phyloP scores from a whole-genome alignment of 805 yeast genomes.

The Cyberlindnera euphorbiae region DNA sequence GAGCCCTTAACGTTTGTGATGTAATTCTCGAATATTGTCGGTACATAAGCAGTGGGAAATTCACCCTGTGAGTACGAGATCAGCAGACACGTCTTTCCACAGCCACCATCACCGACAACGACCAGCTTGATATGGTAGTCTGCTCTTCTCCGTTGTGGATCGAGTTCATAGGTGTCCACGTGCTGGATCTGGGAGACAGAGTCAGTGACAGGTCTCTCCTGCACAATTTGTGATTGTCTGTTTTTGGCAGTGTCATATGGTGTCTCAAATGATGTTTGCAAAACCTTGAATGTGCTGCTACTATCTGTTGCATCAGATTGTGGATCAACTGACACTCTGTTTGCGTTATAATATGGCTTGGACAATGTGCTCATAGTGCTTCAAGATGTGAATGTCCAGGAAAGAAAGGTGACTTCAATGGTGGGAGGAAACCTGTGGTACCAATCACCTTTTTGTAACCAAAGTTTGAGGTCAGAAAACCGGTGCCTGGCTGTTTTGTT shows the following conservation, averaged over 20 bases:
- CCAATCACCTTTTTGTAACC: too few relatives aligned
- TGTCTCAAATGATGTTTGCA: slow-evolving; percentile 22
- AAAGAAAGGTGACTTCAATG: too few relatives aligned
- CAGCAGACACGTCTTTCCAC: slow-evolving; percentile 82
- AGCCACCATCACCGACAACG: slow-evolving; percentile 85
- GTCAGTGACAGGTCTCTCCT: too few relatives aligned
- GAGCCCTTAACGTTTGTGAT: slow-evolving; percentile 49
- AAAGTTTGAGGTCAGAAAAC: too few relatives aligned
- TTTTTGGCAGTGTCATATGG: slow-evolving; percentile 28
- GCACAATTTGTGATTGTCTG: slow-evolving; percentile 17
- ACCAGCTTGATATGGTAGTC: slow-evolving; percentile 54
- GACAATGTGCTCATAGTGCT: slow-evolving; percentile 31
- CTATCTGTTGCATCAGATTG: slow-evolving; percentile 1
- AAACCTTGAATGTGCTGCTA: slow-evolving; percentile 17
- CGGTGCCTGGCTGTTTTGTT: too few relatives aligned
- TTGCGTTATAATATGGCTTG: slow-evolving; percentile 11
- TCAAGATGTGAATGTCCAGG: too few relatives aligned
- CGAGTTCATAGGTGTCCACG: slow-evolving; percentile 27
- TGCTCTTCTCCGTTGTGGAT: slow-evolving; percentile 24
- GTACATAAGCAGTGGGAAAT: slow-evolving; percentile 71
- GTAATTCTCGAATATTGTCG: slow-evolving; percentile 80
- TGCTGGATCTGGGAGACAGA: too few relatives aligned
- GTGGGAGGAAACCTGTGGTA: too few relatives aligned
- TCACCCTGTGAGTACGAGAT: slow-evolving; percentile 60
- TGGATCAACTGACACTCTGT: slow-evolving; percentile 2